Percentiles rank a stretch among this genome's conserved stretches.
phyloP scores from a whole-genome alignment of 148 eudicot genomes.

The Persicaria maculosa region DNA sequence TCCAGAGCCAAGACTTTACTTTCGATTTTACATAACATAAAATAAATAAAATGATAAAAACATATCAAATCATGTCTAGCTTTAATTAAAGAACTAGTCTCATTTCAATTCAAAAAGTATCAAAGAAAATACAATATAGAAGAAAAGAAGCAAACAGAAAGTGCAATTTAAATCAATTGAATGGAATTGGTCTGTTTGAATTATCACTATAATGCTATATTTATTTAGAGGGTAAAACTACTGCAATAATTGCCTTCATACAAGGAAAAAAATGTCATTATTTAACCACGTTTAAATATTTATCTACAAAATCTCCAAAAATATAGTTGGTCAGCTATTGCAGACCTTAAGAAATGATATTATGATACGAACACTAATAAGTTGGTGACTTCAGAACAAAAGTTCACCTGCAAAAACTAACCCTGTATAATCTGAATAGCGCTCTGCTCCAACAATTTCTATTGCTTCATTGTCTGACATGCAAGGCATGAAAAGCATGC shows the following conservation, averaged over 20 bases:
- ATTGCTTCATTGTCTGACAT: conserved; percentile 97
- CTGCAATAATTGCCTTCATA: not conserved
- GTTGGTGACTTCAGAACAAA: not conserved
- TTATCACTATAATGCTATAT: not conserved
- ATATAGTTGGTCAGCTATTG: not conserved
- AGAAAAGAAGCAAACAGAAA: not conserved
- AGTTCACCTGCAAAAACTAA: conserved; percentile 28
- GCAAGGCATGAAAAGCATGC: conserved; percentile 91
- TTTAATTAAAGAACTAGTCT: too few relatives aligned
- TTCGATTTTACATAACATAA: too few relatives aligned
- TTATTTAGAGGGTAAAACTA: not conserved
- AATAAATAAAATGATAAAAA: too few relatives aligned
- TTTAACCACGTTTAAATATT: not conserved
- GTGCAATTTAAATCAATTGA: not conserved
- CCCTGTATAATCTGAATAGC: conserved; percentile 87
- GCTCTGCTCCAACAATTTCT: conserved; percentile 80
- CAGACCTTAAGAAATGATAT: not conserved
- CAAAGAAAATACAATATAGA: too few relatives aligned
- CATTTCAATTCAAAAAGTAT: too few relatives aligned
- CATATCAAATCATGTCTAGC: too few relatives aligned
- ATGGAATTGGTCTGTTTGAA: not conserved
- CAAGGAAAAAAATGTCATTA: not conserved
- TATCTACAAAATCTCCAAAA: not conserved
- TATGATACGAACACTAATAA: not conserved
- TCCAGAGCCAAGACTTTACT: too few relatives aligned